Evolutionary conservation across 257 asterid genomes (phyloP).

Genomic region (Solanum chmielewskii): DNA sequence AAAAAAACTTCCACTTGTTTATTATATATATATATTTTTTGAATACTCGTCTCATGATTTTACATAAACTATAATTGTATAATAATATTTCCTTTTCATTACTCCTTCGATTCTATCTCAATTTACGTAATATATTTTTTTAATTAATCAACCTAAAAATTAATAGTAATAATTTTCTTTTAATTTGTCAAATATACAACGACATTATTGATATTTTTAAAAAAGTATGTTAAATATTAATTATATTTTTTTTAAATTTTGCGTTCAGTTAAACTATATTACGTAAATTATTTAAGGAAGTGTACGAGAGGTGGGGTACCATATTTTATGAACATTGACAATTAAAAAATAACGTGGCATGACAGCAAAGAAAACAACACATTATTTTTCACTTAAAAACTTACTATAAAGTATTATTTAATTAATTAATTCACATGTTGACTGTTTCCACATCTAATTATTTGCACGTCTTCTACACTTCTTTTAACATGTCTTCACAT

Average conservation of each 20-base stretch:
- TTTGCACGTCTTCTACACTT: neutral
- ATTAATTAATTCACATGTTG: neutral
- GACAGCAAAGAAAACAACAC: conserved; percentile 12
- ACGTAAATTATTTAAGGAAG: too few relatives aligned
- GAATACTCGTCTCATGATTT: neutral
- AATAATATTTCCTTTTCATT: neutral
- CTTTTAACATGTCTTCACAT: neutral
- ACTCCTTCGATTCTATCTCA: too few relatives aligned
- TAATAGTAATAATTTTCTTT: rapidly evolving
- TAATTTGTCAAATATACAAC: rapidly evolving
- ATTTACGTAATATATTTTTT: rapidly evolving
- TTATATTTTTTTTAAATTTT: too few relatives aligned
- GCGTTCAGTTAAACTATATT: rapidly evolving
- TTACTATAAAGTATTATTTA: neutral
- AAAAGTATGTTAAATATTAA: rapidly evolving
- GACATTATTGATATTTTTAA: rapidly evolving
- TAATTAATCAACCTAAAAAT: rapidly evolving
- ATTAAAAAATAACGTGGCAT: conserved; percentile 2
- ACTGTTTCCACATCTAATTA: neutral
- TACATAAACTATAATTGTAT: rapidly evolving
- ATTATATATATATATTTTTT: too few relatives aligned
- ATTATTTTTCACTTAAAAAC: neutral
- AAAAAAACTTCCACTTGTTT: neutral
- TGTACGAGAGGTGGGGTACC: neutral
- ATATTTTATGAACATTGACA: neutral